Evolutionary conservation across 2,329 filamentous ascomycete genomes (phyloP).

Genomic region (Phyllosticta citribraziliensis): DNA sequence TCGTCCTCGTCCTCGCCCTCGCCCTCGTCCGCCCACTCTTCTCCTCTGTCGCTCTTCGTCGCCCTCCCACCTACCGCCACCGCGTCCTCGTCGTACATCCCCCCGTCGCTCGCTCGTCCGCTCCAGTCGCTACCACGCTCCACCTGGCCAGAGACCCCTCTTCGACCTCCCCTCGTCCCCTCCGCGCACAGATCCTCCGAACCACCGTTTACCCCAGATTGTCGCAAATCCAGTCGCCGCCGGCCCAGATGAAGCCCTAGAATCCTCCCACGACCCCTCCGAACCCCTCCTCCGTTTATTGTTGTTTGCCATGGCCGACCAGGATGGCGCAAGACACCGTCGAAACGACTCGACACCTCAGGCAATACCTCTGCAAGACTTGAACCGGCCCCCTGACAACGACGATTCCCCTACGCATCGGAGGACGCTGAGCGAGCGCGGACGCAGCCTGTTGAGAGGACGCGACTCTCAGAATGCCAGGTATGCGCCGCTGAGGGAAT

Average conservation of each 20-base stretch:
- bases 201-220: slow-evolving; percentile 11
- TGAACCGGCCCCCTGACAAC: slow-evolving; percentile 31
- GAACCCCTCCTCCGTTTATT: neutral
- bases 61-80: neutral
- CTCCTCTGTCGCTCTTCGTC: neutral
- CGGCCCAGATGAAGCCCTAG: slow-evolving; percentile 4
- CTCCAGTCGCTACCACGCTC: neutral
- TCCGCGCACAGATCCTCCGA: slow-evolving; percentile 10
- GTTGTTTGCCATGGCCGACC: slow-evolving; percentile 3
- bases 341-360: slow-evolving; percentile 41
- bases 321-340: slow-evolving; percentile 24
- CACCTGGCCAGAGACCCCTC: neutral
- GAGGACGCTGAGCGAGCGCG: slow-evolving; percentile 39
- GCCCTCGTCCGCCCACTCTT: neutral
- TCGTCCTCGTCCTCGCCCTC: neutral
- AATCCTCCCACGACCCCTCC: neutral
- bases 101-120: neutral
- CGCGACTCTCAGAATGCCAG: slow-evolving; percentile 31
- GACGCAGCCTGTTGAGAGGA: slow-evolving; percentile 37
- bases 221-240: neutral
- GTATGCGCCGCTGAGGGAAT: slow-evolving; percentile 45
- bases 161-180: slow-evolving; percentile 6
- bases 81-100: neutral
- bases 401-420: slow-evolving; percentile 26
- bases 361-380: slow-evolving; percentile 62